Conservation (phyloP, 768 basidiomycete genomes). For the Nidularia sp. region DNA sequence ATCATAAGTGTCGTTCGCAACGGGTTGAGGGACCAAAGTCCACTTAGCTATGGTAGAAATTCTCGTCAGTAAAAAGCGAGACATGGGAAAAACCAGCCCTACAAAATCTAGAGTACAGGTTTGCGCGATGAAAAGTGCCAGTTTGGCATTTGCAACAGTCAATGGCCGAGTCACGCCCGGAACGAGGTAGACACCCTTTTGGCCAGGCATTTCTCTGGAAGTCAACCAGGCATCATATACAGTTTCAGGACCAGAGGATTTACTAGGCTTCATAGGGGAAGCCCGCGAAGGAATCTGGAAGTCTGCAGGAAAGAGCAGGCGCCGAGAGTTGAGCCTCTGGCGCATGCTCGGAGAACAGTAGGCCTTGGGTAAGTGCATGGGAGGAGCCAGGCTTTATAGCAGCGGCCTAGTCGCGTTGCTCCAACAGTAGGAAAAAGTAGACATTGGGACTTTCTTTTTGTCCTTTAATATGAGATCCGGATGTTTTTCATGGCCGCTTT, state of each 20-base stretch:
- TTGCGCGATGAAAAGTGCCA: constrained; percentile 53
- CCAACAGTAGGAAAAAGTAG: constrained; percentile 19
- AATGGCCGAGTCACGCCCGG: constrained; percentile 72
- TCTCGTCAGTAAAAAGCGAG: constrained; percentile 1
- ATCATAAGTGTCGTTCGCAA: constrained; percentile 69
- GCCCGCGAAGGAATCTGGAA: constrained; percentile 24
- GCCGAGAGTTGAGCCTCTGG: constrained; percentile 28
- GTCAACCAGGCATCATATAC: constrained; percentile 55
- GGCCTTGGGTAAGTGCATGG: constrained; percentile 26
- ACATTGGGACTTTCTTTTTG: constrained; percentile 17
- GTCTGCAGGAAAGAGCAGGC: constrained; percentile 30
- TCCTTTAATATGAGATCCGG: constrained; percentile 41
- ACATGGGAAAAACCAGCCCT: constrained; percentile 12
- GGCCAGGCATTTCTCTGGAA: constrained; percentile 46
- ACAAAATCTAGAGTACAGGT: constrained; percentile 55
- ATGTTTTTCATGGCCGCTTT: constrained; percentile 40
- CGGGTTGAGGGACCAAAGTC: constrained; percentile 55
- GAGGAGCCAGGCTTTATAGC: constrained; percentile 17
- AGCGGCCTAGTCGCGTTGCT: constrained; percentile 14
- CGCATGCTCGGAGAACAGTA: constrained; percentile 26
- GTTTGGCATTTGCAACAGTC: constrained; percentile 46
- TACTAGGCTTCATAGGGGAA: constrained; percentile 11
- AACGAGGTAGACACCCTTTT: constrained; percentile 41
- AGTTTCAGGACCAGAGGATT: constrained; percentile 19
- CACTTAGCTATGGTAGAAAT: constrained; percentile 26